Percentiles rank a stretch among this genome's conserved stretches.
phyloP scores from a whole-genome alignment of 2,329 filamentous ascomycete genomes.

The Penicillium sp. region DNA sequence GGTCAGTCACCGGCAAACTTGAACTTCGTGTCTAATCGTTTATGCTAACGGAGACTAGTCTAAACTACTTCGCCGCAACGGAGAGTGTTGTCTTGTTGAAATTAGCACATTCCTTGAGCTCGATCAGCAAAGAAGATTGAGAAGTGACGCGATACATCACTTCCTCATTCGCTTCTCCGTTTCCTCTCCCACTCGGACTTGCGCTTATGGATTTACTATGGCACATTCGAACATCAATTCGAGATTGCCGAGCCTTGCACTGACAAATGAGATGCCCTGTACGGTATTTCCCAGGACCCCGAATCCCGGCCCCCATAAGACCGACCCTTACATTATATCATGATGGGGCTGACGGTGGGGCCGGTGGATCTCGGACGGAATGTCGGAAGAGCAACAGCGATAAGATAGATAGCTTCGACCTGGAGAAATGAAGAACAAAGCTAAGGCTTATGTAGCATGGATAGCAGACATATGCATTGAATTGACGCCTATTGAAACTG shows the following conservation, averaged over 20 bases:
- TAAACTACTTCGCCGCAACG: constrained; percentile 96
- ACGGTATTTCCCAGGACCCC: neutral
- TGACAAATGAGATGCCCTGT: neutral
- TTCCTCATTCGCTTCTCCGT: neutral
- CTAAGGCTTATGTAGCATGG: neutral
- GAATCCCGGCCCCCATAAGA: neutral
- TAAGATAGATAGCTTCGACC: constrained; percentile 1
- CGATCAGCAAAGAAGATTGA: constrained; percentile 45
- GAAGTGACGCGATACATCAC: constrained; percentile 4
- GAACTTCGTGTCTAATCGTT: neutral
- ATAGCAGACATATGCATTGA: neutral
- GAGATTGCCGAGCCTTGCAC: neutral
- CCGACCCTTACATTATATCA: constrained; percentile 1
- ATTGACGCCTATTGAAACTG: too few species aligned
- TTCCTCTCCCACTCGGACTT: neutral
- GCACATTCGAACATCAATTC: neutral
- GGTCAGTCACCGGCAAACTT: constrained; percentile 37
- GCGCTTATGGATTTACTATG: neutral
- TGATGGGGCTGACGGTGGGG: constrained; percentile 4
- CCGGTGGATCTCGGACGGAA: constrained; percentile 12
- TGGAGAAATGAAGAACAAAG: neutral
- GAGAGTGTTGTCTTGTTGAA: constrained; percentile 93
- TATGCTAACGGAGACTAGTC: constrained; percentile 22
- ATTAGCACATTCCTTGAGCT: constrained; percentile 51
- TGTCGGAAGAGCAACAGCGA: neutral